Evolutionary conservation across 2,329 filamentous ascomycete species (phyloP).

Genomic region (Arthrobotrys pseudoclavata): DNA sequence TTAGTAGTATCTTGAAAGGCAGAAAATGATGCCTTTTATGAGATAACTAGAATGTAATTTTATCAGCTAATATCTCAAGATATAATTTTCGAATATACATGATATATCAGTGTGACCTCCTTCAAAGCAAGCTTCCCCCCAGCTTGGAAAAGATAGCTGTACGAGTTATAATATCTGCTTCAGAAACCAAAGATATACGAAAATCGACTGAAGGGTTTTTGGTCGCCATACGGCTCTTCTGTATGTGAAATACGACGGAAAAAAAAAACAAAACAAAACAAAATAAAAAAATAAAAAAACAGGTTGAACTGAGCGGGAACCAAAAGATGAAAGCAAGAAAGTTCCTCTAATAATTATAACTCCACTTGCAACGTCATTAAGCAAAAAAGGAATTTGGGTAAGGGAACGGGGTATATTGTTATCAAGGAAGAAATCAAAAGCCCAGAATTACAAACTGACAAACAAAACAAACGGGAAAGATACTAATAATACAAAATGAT

Average conservation of each 20-base stretch:
- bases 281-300: background rate
- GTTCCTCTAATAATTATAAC: slow-evolving; percentile 38
- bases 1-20: background rate
- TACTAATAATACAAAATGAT: slow-evolving; percentile 43
- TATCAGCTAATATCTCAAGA: slow-evolving; percentile 1
- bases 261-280: background rate
- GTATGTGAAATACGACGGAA: background rate
- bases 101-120: slow-evolving; percentile 2
- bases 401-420: slow-evolving; percentile 43
- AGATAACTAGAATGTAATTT: slow-evolving; percentile 5
- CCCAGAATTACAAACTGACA: slow-evolving; percentile 25
- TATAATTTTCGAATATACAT: slow-evolving; percentile 18
- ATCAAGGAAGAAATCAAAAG: slow-evolving; percentile 24
- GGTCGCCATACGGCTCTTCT: background rate
- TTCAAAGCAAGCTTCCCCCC: background rate
- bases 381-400: slow-evolving; percentile 15
- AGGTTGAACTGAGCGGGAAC: background rate
- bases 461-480: background rate
- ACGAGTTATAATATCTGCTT: slow-evolving; percentile 14
- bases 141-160: slow-evolving; percentile 7
- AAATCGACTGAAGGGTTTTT: background rate
- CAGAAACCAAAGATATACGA: background rate
- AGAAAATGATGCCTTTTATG: background rate
- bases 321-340: background rate
- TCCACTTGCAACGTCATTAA: slow-evolving; percentile 35